A percentile compares a stretch with the other conserved stretches of the same genome.
Conservation (phyloP, 768 basidiomycete genomes). For the Mycena leptocephala region DNA sequence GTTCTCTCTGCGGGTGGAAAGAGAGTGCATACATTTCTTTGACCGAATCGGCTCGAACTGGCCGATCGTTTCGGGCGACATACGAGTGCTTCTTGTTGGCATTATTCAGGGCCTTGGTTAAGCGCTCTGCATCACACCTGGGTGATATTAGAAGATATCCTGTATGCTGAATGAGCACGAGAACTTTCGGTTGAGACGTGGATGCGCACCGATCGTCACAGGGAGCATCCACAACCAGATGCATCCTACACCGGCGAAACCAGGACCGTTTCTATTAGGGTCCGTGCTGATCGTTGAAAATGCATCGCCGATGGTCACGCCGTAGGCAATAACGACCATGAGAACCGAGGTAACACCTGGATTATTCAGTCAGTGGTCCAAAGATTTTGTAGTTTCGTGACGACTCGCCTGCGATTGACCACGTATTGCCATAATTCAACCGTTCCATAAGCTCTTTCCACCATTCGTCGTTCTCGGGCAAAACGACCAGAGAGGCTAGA, state of each 20-base stretch:
- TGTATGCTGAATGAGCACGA: not conserved
- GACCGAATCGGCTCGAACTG: not conserved
- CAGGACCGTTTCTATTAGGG: constrained; percentile 51
- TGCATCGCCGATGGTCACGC: constrained; percentile 56
- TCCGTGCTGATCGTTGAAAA: constrained; percentile 42
- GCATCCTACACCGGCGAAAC: constrained; percentile 47
- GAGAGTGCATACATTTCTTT: constrained; percentile 10
- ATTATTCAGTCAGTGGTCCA: constrained; percentile 46
- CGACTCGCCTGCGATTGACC: constrained; percentile 49
- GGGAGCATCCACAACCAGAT: constrained; percentile 63
- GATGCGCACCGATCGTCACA: constrained; percentile 45
- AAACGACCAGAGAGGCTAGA: constrained; percentile 59
- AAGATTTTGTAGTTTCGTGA: constrained; percentile 3
- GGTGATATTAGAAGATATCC: constrained; percentile 61
- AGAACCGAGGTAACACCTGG: constrained; percentile 57
- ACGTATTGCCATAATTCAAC: constrained; percentile 53
- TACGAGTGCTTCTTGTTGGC: constrained; percentile 46
- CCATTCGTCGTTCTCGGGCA: constrained; percentile 61
- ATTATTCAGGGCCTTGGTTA: constrained; percentile 45
- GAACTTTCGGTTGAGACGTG: no score
- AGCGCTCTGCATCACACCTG: constrained; percentile 52
- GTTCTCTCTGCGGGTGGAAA: constrained; percentile 10
- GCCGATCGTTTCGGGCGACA: constrained; percentile 30
- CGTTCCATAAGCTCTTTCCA: constrained; percentile 52
- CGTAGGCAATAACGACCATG: constrained; percentile 63